Conservation (phyloP, 441 rosid species). For the Biscutella laevigata region DNA sequence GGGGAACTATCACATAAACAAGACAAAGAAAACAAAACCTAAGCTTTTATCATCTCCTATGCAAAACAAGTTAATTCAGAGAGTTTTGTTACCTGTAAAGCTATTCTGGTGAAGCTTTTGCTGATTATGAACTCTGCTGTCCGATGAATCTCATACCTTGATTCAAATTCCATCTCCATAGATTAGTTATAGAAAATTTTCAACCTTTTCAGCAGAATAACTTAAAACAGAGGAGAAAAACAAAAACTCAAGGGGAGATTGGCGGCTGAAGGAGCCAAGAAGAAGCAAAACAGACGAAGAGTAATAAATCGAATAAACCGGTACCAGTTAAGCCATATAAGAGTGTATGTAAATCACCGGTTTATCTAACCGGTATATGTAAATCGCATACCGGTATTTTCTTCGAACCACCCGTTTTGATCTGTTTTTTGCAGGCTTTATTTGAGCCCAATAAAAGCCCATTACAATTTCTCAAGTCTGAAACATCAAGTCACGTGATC, state of each 20-base stretch:
- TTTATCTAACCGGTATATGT: too few species aligned
- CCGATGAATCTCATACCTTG: conserved; percentile 47
- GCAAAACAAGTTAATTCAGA: neutral
- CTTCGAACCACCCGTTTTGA: too few species aligned
- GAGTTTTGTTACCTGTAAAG: conserved; percentile 51
- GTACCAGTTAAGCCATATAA: too few species aligned
- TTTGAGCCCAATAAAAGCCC: conserved; percentile 6
- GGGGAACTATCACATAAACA: conserved; percentile 49
- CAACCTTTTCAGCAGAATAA: neutral
- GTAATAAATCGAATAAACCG: too few species aligned
- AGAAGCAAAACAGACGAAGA: too few species aligned
- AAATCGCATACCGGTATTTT: too few species aligned
- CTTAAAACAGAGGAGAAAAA: neutral
- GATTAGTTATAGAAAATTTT: neutral
- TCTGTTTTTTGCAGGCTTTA: neutral
- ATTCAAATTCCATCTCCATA: conserved; percentile 46
- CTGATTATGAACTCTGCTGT: conserved; percentile 53
- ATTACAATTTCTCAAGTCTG: neutral
- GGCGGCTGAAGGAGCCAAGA: conserved; percentile 16
- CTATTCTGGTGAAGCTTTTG: conserved; percentile 51
- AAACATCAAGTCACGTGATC: conserved; percentile 16
- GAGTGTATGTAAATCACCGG: too few species aligned
- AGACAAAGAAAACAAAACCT: neutral
- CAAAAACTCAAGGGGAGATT: too few species aligned
- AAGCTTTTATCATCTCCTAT: neutral